These are phyloP conservation scores for Populus ilicifolia DNA, from an alignment of 345 rosid genomes.

Conservation along the genomic window DNA sequence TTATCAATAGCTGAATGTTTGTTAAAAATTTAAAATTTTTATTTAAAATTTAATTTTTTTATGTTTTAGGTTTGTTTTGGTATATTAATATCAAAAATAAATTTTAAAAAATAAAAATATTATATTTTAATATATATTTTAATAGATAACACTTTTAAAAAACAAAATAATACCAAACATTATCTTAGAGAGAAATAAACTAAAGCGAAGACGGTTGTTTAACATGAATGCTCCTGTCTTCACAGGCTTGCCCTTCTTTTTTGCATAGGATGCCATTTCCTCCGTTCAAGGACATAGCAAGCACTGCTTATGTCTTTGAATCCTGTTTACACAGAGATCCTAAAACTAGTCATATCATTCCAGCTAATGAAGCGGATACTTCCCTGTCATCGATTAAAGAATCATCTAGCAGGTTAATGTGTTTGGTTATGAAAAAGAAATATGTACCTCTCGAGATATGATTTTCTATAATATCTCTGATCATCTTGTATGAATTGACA, in stretches of 20 bases:
- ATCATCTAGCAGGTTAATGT: not conserved
- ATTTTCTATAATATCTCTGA: slow-evolving; percentile 34
- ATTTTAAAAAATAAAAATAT: too few relatives aligned
- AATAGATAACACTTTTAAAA: too few relatives aligned
- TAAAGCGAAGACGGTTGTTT: slow-evolving; percentile 20
- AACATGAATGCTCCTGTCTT: slow-evolving; percentile 33
- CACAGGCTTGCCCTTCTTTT: slow-evolving; percentile 27
- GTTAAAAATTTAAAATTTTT: too few relatives aligned
- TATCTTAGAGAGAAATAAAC: not conserved
- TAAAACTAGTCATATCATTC: not conserved
- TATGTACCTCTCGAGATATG: slow-evolving; percentile 36
- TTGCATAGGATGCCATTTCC: slow-evolving; percentile 44
- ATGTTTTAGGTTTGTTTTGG: too few relatives aligned
- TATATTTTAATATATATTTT: too few relatives aligned
- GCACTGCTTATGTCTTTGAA: slow-evolving; percentile 24
- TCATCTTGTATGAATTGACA: slow-evolving; percentile 48
- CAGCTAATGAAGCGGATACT: too few relatives aligned
- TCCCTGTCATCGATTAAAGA: not conserved
- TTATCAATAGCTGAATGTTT: too few relatives aligned
- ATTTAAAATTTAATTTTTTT: too few relatives aligned
- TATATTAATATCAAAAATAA: too few relatives aligned
- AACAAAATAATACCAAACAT: too few relatives aligned
- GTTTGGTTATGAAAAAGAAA: not conserved
- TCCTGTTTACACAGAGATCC: slow-evolving; percentile 15
- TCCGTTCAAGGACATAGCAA: slow-evolving; percentile 23